Base-by-base conservation (phyloP, 2,329 filamentous ascomycete species). In the Pestalotiopsis sp. region DNA sequence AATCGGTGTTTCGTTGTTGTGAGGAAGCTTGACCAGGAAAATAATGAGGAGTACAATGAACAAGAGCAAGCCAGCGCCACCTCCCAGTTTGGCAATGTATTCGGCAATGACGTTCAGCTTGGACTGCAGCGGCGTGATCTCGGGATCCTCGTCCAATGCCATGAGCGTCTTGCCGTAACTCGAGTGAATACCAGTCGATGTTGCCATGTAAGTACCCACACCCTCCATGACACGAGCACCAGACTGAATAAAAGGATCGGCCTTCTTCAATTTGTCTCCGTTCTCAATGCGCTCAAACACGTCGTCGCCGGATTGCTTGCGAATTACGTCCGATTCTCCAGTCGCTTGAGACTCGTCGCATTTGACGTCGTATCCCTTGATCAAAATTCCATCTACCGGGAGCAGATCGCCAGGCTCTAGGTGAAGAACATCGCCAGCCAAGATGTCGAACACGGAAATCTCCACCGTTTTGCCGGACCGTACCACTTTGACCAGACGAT, bases 41-140 rank as follows among this genome's bases (percentile, higher is more conserved):
- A 94, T 89, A 82, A 97, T 95, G 75, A 97, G 89, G 14, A 97
- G 85, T 60, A 97, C 92, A 61, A 95, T 85, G 81, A 98, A 97
- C 61, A 97, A 85, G 9, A 94, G 82, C 14, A 96, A 83, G 72
- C 92, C 93, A 63, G 94, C 93, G 65, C 86, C 90, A 78, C 93
- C 93, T 80, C 92, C 92, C 45, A 93, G 83, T 79, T 92, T 93
- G 68, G 92, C 92, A 77, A 94, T 94, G 82, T 92, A 93, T 72
- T 92, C 90, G 69, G 92, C 92, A 71, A 94, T 89, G 70, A 88
- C 84, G 75, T 92, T 93, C 66, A 94, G 85, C 81, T 94, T 94
- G 70, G 89, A 90, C 79, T 94, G 92, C 23, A 94, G 85, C 13
- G 92, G 92, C 0, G 92, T 94, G 70, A 92, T 91, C 75, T 93